Evolutionary conservation across 2,329 filamentous ascomycete species (phyloP).

Genomic region (Mycosphaerella arachidis): DNA sequence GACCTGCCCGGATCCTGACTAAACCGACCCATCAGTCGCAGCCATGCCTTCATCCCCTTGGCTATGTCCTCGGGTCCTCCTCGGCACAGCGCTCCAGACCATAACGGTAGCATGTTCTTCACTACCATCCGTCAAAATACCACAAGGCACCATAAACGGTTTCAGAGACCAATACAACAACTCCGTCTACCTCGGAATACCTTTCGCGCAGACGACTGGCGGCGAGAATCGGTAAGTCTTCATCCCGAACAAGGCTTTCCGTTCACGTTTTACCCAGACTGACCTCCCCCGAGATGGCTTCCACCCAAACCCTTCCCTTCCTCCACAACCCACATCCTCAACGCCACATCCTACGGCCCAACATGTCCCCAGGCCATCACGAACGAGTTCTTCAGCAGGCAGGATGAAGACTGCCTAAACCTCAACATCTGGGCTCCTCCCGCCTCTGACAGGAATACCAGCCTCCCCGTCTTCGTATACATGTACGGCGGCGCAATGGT

Average conservation of each 20-base stretch:
- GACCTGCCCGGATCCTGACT: neutral
- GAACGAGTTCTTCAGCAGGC: neutral
- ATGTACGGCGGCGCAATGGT: slow-evolving; percentile 10
- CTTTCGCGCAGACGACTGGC: slow-evolving; percentile 39
- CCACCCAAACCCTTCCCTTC: slow-evolving; percentile 28
- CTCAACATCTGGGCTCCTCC: slow-evolving; percentile 12
- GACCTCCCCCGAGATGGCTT: slow-evolving; percentile 25
- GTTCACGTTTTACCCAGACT: too few species aligned
- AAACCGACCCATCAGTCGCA: neutral
- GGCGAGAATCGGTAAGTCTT: slow-evolving; percentile 35
- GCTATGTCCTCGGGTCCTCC: neutral
- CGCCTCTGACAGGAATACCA: neutral
- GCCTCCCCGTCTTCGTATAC: neutral
- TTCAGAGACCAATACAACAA: slow-evolving; percentile 11
- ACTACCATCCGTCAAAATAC: neutral
- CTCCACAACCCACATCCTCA: slow-evolving; percentile 17
- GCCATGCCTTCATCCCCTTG: neutral
- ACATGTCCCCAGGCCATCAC: slow-evolving; percentile 9
- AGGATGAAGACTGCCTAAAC: slow-evolving; percentile 10
- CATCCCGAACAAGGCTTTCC: too few species aligned
- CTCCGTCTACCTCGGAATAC: slow-evolving; percentile 39
- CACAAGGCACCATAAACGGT: slow-evolving; percentile 9
- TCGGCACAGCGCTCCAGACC: neutral
- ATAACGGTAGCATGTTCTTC: neutral
- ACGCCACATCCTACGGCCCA: slow-evolving; percentile 5